These are phyloP conservation scores for Grifola frondosa DNA, from an alignment of 1,284 basidiomycete genomes.

Conservation along the genomic window DNA sequence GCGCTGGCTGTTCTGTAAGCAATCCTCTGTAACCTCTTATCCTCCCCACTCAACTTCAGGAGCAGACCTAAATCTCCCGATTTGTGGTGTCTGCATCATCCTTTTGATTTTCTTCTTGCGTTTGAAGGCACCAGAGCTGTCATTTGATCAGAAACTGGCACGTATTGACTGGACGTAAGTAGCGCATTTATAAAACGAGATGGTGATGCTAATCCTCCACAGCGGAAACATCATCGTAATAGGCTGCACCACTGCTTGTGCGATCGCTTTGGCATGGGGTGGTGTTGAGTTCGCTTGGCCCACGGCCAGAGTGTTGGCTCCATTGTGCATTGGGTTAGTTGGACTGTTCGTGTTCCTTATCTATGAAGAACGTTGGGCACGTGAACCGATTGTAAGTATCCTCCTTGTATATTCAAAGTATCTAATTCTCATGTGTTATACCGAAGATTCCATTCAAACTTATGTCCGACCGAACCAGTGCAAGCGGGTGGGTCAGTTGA, in stretches of 20 bases:
- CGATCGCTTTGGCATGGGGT: constrained; percentile 21
- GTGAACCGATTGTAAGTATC: constrained; percentile 8
- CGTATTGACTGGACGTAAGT: constrained; percentile 39
- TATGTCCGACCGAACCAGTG: constrained; percentile 29
- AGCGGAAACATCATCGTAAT: constrained; percentile 20
- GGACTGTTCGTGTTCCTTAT: constrained; percentile 13
- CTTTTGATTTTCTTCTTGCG: constrained; percentile 17
- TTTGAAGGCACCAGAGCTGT: constrained; percentile 24
- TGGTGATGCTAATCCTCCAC: not conserved
- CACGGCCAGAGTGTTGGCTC: constrained; percentile 16
- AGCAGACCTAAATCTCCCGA: constrained; percentile 12
- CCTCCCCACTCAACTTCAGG: too few species aligned
- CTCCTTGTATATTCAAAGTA: too few species aligned
- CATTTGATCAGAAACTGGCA: constrained; percentile 28
- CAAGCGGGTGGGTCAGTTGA: constrained; percentile 26
- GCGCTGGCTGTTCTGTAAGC: constrained; percentile 22
- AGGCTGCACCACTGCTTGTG: constrained; percentile 12
- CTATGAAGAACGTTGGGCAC: constrained; percentile 12
- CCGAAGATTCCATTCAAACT: constrained; percentile 28
- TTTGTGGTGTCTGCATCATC: constrained; percentile 16
- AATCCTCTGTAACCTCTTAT: too few species aligned
- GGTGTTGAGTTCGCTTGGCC: constrained; percentile 19
- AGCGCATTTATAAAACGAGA: not conserved
- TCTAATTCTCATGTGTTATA: not conserved
- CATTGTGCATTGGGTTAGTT: constrained; percentile 18